Evolutionary conservation across 225 moss, liverwort and hornwort genomes (phyloP), one percentile per base, ranked within the genome.

Genomic region (Straminergon stramineum): DNA sequence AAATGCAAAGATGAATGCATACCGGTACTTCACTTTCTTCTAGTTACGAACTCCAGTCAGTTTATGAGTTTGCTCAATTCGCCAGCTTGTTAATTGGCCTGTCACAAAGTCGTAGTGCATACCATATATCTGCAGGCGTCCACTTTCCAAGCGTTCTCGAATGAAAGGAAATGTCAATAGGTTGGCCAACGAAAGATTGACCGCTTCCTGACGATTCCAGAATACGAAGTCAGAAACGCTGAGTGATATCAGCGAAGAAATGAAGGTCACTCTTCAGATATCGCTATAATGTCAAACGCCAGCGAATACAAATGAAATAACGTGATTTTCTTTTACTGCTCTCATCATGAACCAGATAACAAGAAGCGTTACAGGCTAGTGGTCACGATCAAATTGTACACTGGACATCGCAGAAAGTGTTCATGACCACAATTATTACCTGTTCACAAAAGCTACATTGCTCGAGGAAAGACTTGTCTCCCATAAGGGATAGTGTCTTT

Each of bases 41-140:
- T 86, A 63, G 20, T 74, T 81, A 63, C 73, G 1, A 73, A 64
- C 55, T 81, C 55, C 56, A 81, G 86, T 35, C 34, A 26, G 24
- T 55, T 81, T 66, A 35, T 76, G 84, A 43, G 84, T 89, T 84
- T 85, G 87, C 37, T 8, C 88, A 65, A 92, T 75, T 60, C 95
- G 94, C 98, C 97, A 98, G 91, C 95, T 96, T 51, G 95, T 96
- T 90, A 98, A 77, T 45, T 91, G 89, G 62, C 96, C 98, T 83
- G 83, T 90, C 62, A 97, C 93, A 75, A 98, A 96, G 89, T 98
- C 95, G 88, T 98, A 98, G 91, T 98, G 96, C 98, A 96, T 96
- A 63, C 98, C 98, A 57, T 97, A 96, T 58, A 98, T 92, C 61
- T 95, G 93, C 84, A 98, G 88, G 23, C 81, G 88, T 83, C 96